Evolutionary conservation across 352 stramenopile genomes (phyloP), one percentile per base, ranked within the genome.

Genomic region (Phytopythium boreale): DNA sequence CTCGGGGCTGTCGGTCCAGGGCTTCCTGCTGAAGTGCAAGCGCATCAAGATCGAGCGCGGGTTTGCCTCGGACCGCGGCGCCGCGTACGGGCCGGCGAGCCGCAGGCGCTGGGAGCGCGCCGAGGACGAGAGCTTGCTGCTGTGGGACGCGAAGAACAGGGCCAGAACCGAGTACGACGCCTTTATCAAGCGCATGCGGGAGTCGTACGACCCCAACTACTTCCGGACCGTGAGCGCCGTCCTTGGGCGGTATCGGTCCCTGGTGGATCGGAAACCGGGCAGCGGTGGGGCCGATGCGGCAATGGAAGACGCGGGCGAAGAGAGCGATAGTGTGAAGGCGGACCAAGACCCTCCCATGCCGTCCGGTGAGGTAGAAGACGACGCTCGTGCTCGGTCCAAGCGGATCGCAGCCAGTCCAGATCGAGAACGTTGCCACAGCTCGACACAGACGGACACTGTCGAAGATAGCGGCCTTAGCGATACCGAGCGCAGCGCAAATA

Each of bases 111-210:
- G 50, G 50, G 24, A 22, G 50, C 4, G 2, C 8, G 15, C 7
- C 14, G 50, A 56, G 50, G 50, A 56, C 10, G 14, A 19, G 22
- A 26, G 5, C n/a, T 24, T 56, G 5, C 15, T 2, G 1, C 5
- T 8, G 9, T 56, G 50, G 50, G n/a, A 34, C 22, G 1, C 2
- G 0, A 17, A 56, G 26, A 20, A 11, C 50, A 37, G 20, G 24
- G 4, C 24, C 12, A 0, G 11, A 1, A 6, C 6, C 4, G 31
- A 36, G 24, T 56, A 36, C 24, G 24, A 29, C 12, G 50, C 26
- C 10, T 56, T 56, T 22, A 56, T 56, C 27, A 36, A 37, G 26
- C 50, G 26, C 50, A 56, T 56, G 50, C 50, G 50, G 0, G 19
- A n/a, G 5, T 20, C 10, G 26, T 2, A 24, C 12, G 50, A 56